A percentile compares a stretch with the other conserved stretches of the same genome.
These are phyloP conservation scores for Aquilaria sinensis DNA, from an alignment of 345 rosid species.

Conservation along the genomic window DNA sequence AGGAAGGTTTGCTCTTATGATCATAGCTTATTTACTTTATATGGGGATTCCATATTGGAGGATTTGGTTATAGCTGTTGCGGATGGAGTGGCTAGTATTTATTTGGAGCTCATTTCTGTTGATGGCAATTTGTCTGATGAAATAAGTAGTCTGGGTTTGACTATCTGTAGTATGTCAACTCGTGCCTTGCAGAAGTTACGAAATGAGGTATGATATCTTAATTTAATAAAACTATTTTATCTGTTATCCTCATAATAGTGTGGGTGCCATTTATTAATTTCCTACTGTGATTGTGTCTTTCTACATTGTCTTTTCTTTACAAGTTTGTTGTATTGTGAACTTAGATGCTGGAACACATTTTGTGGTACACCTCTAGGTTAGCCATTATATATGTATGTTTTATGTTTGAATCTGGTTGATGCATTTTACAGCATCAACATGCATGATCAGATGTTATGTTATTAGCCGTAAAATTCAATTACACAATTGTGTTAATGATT, in stretches of 20 bases:
- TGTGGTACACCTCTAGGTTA: not conserved
- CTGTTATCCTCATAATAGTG: no score
- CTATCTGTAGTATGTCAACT: constrained; percentile 73
- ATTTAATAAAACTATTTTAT: not conserved
- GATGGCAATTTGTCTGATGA: constrained; percentile 71
- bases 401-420: no score
- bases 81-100: constrained; percentile 73
- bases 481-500: no score
- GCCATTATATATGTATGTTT: no score
- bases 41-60: constrained; percentile 74
- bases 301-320: not conserved
- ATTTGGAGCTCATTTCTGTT: constrained; percentile 87
- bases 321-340: not conserved
- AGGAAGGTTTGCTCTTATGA: constrained; percentile 52
- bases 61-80: constrained; percentile 83
- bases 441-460: no score
- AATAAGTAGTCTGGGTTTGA: constrained; percentile 42
- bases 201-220: constrained; percentile 53
- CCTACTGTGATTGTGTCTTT: not conserved
- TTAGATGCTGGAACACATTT: not conserved
- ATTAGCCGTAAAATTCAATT: no score
- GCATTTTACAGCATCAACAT: no score
- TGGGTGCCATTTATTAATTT: not conserved
- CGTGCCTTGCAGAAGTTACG: constrained; percentile 80
- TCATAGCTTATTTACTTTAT: constrained; percentile 40